Evolutionary conservation across 148 eudicot genomes (phyloP), one percentile per base, ranked within the genome.

Genomic region (Nepenthes gracilis): DNA sequence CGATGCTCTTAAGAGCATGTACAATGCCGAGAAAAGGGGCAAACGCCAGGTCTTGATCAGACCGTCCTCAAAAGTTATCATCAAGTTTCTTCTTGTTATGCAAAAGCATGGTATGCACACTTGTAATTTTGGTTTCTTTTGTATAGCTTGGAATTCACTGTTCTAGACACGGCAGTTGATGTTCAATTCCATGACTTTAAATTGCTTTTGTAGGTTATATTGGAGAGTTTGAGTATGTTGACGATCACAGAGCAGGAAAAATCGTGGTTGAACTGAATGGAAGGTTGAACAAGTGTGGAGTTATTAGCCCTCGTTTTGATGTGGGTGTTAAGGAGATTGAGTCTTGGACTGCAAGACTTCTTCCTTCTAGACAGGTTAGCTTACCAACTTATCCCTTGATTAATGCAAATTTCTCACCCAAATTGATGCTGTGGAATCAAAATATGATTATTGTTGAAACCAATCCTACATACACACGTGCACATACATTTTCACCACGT

Each of bases 321-420:
- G 81, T 77, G 33, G 81, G 84, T 15, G 84, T 77, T 56, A 74
- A 80, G 45, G 79, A 80, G 48, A 74, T 80, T 54, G 81, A 80
- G 71, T 74, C 81, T 36, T 80, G 84, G 81, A 80, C 79, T 64
- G 79, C 81, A 23, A 74, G 77, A 55, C 52, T 73, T 15, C 72
- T 73, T 8, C 77, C 77, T n/a, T 73, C 77, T 5, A 67, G 77
- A 73, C 77, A 73, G 78, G 81, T 77, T 67, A 43, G 66, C 45
- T 40, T 40, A 3, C 6, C 0, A 8, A 4, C 45, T 3, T 40
- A 40, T 40, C 8, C 45, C 8, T 8, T 40, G 45, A 40, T 8
- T 40, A 8, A 3, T 40, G 8, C 6, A 3, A 8, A 40, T 4
- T 40, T 40, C 6, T 3, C 6, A 40, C 45, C 45, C 4, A 40